These are phyloP conservation scores for Schwanniomyces polymorphus DNA, from an alignment of 805 yeast genomes.

Conservation along the genomic window DNA sequence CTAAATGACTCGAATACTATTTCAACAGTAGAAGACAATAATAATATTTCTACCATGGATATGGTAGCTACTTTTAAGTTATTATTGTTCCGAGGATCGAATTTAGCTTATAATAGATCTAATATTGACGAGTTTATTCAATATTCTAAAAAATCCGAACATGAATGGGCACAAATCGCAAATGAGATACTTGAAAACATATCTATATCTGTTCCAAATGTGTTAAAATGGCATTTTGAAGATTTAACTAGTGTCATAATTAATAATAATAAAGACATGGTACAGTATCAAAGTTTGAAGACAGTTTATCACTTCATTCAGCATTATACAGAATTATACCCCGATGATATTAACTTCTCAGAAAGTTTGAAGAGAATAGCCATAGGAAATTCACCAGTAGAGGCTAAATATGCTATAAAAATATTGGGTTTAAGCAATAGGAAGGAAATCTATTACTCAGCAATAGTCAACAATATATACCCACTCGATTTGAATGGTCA, in stretches of 20 bases:
- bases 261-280: conserved; percentile 10
- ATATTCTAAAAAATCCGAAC: conserved; percentile 35
- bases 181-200: conserved; percentile 59
- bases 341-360: conserved; percentile 43
- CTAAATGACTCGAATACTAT: conserved; percentile 53
- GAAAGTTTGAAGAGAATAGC: conserved; percentile 49
- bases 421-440: conserved; percentile 50
- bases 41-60: conserved; percentile 43
- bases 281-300: conserved; percentile 46
- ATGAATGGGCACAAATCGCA: conserved; percentile 34
- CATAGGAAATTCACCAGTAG: conserved; percentile 52
- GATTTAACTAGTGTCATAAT: conserved; percentile 44
- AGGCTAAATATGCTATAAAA: conserved; percentile 65
- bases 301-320: conserved; percentile 61
- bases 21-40: conserved; percentile 26
- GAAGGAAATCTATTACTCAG: conserved; percentile 39
- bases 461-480: conserved; percentile 42
- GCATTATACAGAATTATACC: conserved; percentile 48
- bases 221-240: conserved; percentile 59
- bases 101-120: conserved; percentile 63
- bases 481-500: conserved; percentile 47
- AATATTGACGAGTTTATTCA: conserved; percentile 57
- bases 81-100: conserved; percentile 60
- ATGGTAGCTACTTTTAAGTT: conserved; percentile 55
- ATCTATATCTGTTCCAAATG: conserved; percentile 60